Base-by-base conservation (phyloP, 192 early-diverging fungal species). In the Thoreauomyces humboldtii region DNA sequence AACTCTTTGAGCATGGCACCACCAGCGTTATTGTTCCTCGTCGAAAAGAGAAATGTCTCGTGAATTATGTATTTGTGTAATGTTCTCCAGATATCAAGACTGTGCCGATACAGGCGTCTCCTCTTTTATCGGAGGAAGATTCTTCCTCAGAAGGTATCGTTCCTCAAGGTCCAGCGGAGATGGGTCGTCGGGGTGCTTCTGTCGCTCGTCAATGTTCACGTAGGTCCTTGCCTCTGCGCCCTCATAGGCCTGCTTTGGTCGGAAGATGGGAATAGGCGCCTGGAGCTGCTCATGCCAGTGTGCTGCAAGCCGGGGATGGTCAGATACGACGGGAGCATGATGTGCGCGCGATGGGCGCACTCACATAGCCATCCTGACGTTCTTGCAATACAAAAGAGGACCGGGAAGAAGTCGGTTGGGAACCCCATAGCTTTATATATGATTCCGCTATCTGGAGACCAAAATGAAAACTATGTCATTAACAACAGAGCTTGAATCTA, bases 381-480 rank as follows among this genome's bases (percentile, higher is more conserved):
- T 48, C 85, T 33, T 50, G 72, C 72, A 65, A 78, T 81, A 53
- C 78, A 78, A 71, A 88, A 85, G 25, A 87, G 75, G 0, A 88
- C 87, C 22, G 87, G 87, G 77, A 88, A 88, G 72, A 87, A 84
- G 58, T 88, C 87, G 57, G 81, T 80, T 25, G 87, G 87, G 69
- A 88, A 88, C 5, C 86, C 87, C 79, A 88, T 84, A 14, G 78
- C 77, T 44, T 82, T 81, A 73, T 87, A 88, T 46, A 85, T 82
- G 36, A 88, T 69, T 14, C 85, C 84, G 53, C 75, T 86, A 47
- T 76, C 69, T 70, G 52, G 28, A 74, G 67, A 42, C n/a, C n/a
- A n/a, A 80, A 76, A n/a, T n/a, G n/a, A n/a, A n/a, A n/a, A n/a
- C n/a, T n/a, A n/a, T n/a, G 41, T 11, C 11, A n/a, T 42, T 42